Percentiles rank a stretch among this genome's conserved stretches.
phyloP scores from a whole-genome alignment of 2,329 filamentous ascomycete species.

The Aureobasidium leucospermi region DNA sequence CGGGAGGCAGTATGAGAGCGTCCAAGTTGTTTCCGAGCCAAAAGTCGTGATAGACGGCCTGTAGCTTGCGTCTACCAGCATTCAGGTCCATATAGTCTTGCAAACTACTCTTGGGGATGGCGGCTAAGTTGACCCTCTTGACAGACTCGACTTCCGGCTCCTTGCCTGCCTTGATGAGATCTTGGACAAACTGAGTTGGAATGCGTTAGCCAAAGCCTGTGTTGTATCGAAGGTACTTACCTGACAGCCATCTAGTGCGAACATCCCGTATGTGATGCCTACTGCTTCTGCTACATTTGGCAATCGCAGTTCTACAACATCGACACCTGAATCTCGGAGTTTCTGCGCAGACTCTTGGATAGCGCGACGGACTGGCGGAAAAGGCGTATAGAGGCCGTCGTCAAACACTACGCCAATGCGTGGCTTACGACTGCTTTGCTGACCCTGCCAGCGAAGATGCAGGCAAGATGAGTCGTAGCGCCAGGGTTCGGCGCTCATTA shows the following conservation, averaged over 20 bases:
- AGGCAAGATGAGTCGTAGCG: constrained; percentile 49
- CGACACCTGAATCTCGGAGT: constrained; percentile 16
- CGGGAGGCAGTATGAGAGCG: constrained; percentile 19
- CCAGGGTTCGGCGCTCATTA: constrained; percentile 51
- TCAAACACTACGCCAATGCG: constrained; percentile 19
- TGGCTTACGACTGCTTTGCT: constrained; percentile 15
- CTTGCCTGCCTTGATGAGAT: constrained; percentile 16
- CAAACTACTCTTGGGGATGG: constrained; percentile 17
- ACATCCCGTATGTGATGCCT: constrained; percentile 16
- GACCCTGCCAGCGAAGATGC: constrained; percentile 47
- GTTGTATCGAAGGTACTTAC: constrained; percentile 6
- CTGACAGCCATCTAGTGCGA: constrained; percentile 16
- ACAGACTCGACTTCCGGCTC: constrained; percentile 21
- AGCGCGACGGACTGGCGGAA: constrained; percentile 19
- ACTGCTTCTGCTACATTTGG: constrained; percentile 18
- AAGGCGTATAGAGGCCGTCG: constrained; percentile 20
- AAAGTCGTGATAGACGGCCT: constrained; percentile 19
- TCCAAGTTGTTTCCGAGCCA: constrained; percentile 18
- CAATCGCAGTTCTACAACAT: constrained; percentile 16
- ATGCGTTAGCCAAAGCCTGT: background rate
- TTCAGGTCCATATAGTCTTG: constrained; percentile 18
- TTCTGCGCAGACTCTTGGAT: constrained; percentile 17
- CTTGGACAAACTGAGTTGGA: constrained; percentile 11
- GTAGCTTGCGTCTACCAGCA: constrained; percentile 14
- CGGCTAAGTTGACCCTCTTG: constrained; percentile 19